Base-by-base conservation (phyloP, 2,329 filamentous ascomycete genomes). In the Fusarium longipes region DNA sequence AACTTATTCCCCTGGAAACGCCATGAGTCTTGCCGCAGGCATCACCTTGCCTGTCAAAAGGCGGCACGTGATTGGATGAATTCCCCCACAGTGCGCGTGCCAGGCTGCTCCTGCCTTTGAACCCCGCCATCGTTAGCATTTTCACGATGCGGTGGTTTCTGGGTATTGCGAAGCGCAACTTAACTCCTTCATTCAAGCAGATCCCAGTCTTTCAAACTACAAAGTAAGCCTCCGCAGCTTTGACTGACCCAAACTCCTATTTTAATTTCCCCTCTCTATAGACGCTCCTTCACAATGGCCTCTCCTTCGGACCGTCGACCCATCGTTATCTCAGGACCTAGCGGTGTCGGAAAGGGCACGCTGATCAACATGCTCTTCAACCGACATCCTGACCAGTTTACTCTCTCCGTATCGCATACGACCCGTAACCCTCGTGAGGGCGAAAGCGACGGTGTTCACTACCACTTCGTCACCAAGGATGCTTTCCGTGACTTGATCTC, bases 311-410 rank as follows among this genome's bases (percentile, higher is more conserved):
- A 87, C 74, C 79, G 80, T 69, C 86, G 87, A 30, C 91, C 91
- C 15, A 84, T 95, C 73, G 89, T 96, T 72, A 91, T 96, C 78
- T 93, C 89, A 47, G 92, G 92, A 56, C 92, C 92, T 64, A 91
- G 88, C 12, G 92, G 92, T 76, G 87, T 92, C 45, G 92, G 92
- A 70, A 96, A 96, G 81, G 91, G 90, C 72, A 96, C 92, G 18
- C 87, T 95, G 66, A 89, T 91, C 78, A 89, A 89, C 75, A 84
- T 87, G 48, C 88, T 95, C 48, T 91, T 93, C 76, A 81, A 84
- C 43, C 73, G 75, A 58, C 81, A 86, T 77, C 82, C 82, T 22
- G 81, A 84, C 44, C 78, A 76, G 52, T 86, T 86, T 67, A 78
- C 83, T 11, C 81, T 87, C n/a, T 86, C 86, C 53, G 84, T 89